phyloP scores from a whole-genome alignment of 345 rosid species.

The Erodium maritimum region DNA sequence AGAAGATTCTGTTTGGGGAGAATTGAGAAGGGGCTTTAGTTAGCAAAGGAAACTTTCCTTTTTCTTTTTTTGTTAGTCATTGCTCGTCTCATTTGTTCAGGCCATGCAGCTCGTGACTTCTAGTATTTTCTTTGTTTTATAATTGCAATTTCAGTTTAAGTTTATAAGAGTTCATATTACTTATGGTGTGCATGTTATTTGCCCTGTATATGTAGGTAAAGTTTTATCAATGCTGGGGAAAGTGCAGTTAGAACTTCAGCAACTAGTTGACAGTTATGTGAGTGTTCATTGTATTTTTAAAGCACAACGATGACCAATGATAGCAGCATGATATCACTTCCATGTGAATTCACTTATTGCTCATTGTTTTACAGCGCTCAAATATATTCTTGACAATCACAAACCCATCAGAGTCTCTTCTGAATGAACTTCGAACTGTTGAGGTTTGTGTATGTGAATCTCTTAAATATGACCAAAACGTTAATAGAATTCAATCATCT shows the following conservation, averaged over 20 bases:
- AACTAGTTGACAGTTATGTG: conserved; percentile 82
- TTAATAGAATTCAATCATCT: too few relatives aligned
- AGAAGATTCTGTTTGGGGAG: too few relatives aligned
- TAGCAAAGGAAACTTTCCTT: too few relatives aligned
- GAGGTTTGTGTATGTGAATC: conserved; percentile 47
- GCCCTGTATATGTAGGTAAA: conserved; percentile 38
- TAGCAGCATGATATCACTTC: not conserved
- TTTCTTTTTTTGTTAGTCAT: too few relatives aligned
- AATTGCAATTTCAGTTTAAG: not conserved
- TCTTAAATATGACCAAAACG: too few relatives aligned
- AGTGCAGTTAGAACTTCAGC: conserved; percentile 78
- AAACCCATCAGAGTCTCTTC: conserved; percentile 84
- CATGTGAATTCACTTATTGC: conserved; percentile 7
- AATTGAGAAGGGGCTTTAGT: too few relatives aligned
- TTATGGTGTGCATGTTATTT: too few relatives aligned
- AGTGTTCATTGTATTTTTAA: conserved; percentile 23
- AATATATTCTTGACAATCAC: conserved; percentile 73
- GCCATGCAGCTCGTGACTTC: not conserved
- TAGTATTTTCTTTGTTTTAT: not conserved
- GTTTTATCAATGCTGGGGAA: conserved; percentile 63
- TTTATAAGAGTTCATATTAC: not conserved
- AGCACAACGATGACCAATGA: not conserved
- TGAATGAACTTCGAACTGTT: conserved; percentile 81
- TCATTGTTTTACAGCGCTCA: conserved; percentile 47
- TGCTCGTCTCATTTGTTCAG: too few relatives aligned